A percentile compares a stretch with the other conserved stretches of the same genome.
phyloP scores from a whole-genome alignment of 2,329 filamentous ascomycete species.

The Alternaria infectoria region DNA sequence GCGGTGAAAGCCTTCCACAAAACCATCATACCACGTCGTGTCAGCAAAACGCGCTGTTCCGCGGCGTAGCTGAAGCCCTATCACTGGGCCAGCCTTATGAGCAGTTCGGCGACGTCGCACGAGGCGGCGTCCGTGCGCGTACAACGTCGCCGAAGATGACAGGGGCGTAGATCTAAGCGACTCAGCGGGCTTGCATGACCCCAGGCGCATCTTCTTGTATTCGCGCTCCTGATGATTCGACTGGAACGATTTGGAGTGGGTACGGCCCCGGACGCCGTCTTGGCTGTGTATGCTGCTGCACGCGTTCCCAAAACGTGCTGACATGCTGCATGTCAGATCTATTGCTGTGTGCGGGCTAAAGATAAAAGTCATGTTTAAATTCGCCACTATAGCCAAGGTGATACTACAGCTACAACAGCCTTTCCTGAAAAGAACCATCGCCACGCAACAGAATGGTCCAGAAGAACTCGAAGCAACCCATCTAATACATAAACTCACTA shows the following conservation, averaged over 20 bases:
- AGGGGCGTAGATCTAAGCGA: too few species aligned
- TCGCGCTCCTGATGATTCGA: not conserved
- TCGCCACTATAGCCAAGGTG: not conserved
- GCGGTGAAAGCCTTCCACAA: not conserved
- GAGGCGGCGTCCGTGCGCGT: too few species aligned
- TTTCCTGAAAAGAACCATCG: not conserved
- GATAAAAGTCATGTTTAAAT: not conserved
- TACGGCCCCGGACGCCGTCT: not conserved
- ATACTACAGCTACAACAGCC: not conserved
- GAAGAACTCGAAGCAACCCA: not conserved
- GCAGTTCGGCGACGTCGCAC: not conserved
- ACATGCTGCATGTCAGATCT: not conserved
- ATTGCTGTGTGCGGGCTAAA: not conserved
- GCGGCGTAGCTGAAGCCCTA: not conserved
- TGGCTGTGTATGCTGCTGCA: not conserved
- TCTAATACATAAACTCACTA: conserved; percentile 71
- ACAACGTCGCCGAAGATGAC: not conserved
- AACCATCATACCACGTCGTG: not conserved
- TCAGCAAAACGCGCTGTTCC: not conserved
- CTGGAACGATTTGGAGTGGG: not conserved
- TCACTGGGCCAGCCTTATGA: too few species aligned
- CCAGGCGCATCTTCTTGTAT: not conserved
- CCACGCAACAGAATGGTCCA: not conserved
- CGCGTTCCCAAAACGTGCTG: not conserved
- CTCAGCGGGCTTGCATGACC: too few species aligned